Base-by-base conservation (phyloP, 2,329 filamentous ascomycete species). In the Ophiostoma sp. region DNA sequence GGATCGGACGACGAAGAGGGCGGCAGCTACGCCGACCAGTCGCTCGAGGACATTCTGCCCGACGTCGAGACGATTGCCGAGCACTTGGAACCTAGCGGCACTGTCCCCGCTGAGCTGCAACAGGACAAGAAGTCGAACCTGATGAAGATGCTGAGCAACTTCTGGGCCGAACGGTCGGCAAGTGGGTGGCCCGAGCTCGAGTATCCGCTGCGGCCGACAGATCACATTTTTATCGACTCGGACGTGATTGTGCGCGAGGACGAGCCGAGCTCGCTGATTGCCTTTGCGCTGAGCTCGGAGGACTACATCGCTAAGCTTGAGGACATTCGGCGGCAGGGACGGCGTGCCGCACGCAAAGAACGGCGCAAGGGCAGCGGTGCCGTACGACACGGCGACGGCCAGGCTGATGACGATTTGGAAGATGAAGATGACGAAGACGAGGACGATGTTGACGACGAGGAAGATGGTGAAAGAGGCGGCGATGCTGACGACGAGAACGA, bases 241-340 rank as follows among this genome's bases (percentile, higher is more conserved):
- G 94, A 99, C 80, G 95, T 99, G 76, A 97, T 99, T 77, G 94
- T 99, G 50, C 91, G 96, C 52, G 96, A 99, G 82, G 96, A 99
- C 80, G 96, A 99, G 82, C 96, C 96, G 2, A 98, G 94, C 79
- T 98, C 96, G 1, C 88, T 99, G 55, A 96, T 99, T 78, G 96
- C 97, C 0, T 93, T 99, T 79, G 94, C 95, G 0, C 85, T 99
- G 25, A 94, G 92, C 76, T 97, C 93, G 17, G 89, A 92, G 72
- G 94, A 98, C 79, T 99, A 99, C 81, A 89, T 91, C 75, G 87
- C 87, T 57, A 98, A 97, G 81, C 85, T 98, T 22, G 86, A 88
- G 25, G 87, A 88, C 8, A 93, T 93, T 78, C 87, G 91, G 48
- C 82, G 81, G 42, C 84, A 87, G 74, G 85, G 71, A 3, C 74